Conservation (phyloP, 2,329 filamentous ascomycete species). For the Fusarium denticulatum region DNA sequence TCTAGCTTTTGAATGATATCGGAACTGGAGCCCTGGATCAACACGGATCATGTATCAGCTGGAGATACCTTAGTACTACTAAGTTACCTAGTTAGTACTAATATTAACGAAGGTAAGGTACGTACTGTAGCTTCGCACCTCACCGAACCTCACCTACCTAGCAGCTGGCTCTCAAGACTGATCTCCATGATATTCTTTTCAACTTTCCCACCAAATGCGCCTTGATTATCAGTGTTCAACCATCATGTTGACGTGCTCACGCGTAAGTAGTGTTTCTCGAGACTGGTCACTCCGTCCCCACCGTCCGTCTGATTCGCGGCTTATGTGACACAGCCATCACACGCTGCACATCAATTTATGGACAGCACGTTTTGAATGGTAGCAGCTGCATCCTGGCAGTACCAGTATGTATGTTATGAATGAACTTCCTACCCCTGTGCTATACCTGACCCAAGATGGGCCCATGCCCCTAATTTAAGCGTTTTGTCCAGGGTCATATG, state of each 20-base stretch:
- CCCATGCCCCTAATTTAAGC: not conserved
- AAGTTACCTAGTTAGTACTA: too few species aligned
- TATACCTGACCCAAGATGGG: constrained; percentile 6
- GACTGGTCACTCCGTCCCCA: constrained; percentile 19
- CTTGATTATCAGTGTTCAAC: not conserved
- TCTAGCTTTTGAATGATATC: not conserved
- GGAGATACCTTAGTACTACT: not conserved
- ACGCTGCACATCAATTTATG: not conserved
- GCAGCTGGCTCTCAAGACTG: constrained; percentile 28
- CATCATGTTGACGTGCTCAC: constrained; percentile 22
- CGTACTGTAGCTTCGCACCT: not conserved
- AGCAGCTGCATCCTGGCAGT: not conserved
- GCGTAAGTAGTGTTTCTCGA: constrained; percentile 13
- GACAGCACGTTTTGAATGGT: constrained; percentile 17
- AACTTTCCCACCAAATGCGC: constrained; percentile 18
- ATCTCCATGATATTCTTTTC: not conserved
- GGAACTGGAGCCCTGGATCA: not conserved
- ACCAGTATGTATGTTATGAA: not conserved
- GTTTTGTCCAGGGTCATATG: constrained; percentile 1
- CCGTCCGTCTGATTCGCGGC: constrained; percentile 18
- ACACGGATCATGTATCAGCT: not conserved
- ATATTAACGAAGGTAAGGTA: not conserved
- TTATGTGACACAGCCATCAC: not conserved
- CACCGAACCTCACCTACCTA: not conserved
- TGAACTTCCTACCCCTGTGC: not conserved